Conservation (phyloP, 768 basidiomycete genomes). For the Cystobasidium ongulense region DNA sequence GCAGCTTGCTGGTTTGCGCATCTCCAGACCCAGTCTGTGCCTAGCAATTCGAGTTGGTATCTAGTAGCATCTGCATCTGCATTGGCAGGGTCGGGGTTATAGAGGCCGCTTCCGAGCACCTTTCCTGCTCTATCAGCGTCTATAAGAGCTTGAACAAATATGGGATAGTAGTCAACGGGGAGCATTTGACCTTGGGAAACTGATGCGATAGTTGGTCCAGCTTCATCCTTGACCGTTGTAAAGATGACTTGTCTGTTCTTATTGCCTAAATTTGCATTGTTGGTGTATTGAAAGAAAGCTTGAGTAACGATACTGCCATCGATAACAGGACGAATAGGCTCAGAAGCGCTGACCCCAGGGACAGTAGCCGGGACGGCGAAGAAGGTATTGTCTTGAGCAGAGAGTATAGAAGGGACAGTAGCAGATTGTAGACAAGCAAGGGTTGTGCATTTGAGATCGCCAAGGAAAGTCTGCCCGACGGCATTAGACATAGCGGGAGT, state of each 20-base stretch:
- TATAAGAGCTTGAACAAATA: slow-evolving; percentile 50
- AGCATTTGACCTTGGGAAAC: slow-evolving; percentile 43
- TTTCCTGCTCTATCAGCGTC: slow-evolving; percentile 51
- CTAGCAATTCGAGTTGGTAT: slow-evolving; percentile 20
- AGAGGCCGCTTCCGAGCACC: slow-evolving; percentile 43
- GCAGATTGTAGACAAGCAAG: slow-evolving; percentile 53
- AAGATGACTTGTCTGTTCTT: slow-evolving; percentile 51
- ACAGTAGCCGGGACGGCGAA: slow-evolving; percentile 13
- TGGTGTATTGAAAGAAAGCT: slow-evolving; percentile 12
- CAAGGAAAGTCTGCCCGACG: slow-evolving; percentile 48
- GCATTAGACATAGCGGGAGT: slow-evolving; percentile 2
- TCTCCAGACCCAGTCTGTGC: slow-evolving; percentile 36
- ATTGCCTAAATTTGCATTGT: neutral
- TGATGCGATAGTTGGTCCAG: slow-evolving; percentile 53
- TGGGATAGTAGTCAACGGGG: slow-evolving; percentile 47
- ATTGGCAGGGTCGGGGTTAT: neutral
- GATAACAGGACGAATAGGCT: slow-evolving; percentile 61
- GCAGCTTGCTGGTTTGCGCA: slow-evolving; percentile 35
- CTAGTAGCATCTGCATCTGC: slow-evolving; percentile 7
- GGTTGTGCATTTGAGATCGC: slow-evolving; percentile 49
- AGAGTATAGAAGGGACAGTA: slow-evolving; percentile 53
- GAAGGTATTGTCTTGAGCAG: slow-evolving; percentile 47
- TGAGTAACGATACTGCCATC: slow-evolving; percentile 60
- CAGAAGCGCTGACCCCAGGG: slow-evolving; percentile 38
- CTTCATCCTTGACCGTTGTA: slow-evolving; percentile 66